Evolutionary conservation across 805 yeast species (phyloP), one percentile per base, ranked within the genome.

Genomic region (Wickerhamiella kurtzmanii): DNA sequence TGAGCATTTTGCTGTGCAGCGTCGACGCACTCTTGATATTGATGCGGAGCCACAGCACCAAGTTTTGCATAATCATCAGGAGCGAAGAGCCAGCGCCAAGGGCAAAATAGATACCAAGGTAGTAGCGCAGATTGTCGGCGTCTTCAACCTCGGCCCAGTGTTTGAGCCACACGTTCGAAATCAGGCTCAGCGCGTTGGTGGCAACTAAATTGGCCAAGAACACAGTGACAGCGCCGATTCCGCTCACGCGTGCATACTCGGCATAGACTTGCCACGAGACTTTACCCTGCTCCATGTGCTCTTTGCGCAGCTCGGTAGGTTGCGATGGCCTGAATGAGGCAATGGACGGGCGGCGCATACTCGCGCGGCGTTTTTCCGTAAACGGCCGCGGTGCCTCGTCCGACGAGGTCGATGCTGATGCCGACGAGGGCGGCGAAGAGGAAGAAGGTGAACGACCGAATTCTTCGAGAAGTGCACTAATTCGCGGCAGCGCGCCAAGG

Each of bases 61-160:
- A 64, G 6, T 81, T 73, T 63, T 86, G 94, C 18, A 72, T 54
- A 56, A 86, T 73, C 0, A 79, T 67, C 38, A 79, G 67, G 3
- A 72, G 53, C 0, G 94, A 76, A 22, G 82, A 74, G 15, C 74
- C 68, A 43, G 86, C 60, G 52, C 98, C 96, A 39, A 89, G 68
- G 9, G 72, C 69, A 50, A 82, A 75, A 61, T 89, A 92, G 46
- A 84, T 70, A 17, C 82, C 80, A 54, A 92, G 69, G 57, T 87
- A 92, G 57, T 65, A 75, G 46, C 67, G 67, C n/a, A 82, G 76
- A 49, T 77, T 62, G 2, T 95, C 94, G 61, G 89, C 89, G 48
- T 65, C 66, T 60, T 89, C 92, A 19, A 82, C 76, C 61, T 92
- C 99, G 11, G 97, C 84, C 98, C 98, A 92, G 63, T 85, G 85